Base-by-base conservation (phyloP, 2,329 filamentous ascomycete species). In the Arthroderma sp. region DNA sequence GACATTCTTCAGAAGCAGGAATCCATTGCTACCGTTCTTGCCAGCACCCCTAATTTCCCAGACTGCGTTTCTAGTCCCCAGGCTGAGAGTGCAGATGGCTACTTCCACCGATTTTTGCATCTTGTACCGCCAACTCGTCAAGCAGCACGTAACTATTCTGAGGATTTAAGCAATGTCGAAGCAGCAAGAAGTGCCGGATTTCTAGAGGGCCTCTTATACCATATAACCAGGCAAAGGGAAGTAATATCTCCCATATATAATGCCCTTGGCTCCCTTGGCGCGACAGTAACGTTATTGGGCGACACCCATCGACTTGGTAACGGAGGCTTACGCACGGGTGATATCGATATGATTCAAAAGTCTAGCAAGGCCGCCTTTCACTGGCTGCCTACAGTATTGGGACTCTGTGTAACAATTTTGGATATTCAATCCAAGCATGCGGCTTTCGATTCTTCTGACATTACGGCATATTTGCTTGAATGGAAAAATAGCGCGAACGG, bases 81-180 rank as follows among this genome's bases (percentile, higher is more conserved):
- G 22, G 43, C 57, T 10, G 61, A 65, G 11, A 72, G 65, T 34
- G 69, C 78, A 6, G 78, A 93, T 42, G 80, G 83, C 52, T 80
- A 83, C 55, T 83, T 94, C 60, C 81, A 94, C 62, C 82, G 84
- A 57, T 71, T 85, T 29, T 67, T 95, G 29, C 84, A 89, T 57
- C 61, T 87, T 8, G 77, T 83, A 52, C 75, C 81, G 10, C 73
- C 74, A 52, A 75, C 83, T 41, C 77, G 89, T 54, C 69, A 75
- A 36, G 73, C 80, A 29, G 69, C 77, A 6, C 73, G 79, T 50
- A 80, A 85, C 42, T 86, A 94, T 61, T 86, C 84, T 0, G 81
- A 85, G 33, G 93, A 98, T 51, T 66, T 98, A 34, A 94, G 83
- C 38, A 74, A 79, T 36, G 81, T 85, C 6, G 86, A 95, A 54